These are phyloP conservation scores for Brassica cretica DNA, from an alignment of 345 rosid species.

Conservation along the genomic window DNA sequence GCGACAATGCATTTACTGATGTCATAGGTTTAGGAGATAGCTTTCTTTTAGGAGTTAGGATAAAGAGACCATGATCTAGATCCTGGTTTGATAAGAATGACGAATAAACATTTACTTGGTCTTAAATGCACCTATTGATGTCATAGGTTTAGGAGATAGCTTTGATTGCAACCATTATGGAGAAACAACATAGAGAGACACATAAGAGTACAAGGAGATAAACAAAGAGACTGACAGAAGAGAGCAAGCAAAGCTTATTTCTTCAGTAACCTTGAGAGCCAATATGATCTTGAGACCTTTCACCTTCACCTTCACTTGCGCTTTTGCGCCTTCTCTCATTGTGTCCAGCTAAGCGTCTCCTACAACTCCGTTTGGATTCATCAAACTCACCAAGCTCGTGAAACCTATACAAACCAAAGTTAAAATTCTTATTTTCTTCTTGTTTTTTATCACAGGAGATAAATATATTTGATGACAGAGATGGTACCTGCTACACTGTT, in stretches of 20 bases:
- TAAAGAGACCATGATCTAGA: no score
- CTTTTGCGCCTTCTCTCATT: conserved; percentile 82
- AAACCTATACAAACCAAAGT: conserved; percentile 51
- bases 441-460: not conserved
- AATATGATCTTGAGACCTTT: conserved; percentile 37
- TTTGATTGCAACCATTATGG: conserved; percentile 26
- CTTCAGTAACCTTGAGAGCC: not conserved
- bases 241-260: conserved; percentile 63
- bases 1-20: not conserved
- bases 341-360: conserved; percentile 87
- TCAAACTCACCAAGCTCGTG: conserved; percentile 83
- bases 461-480: not conserved
- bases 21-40: conserved; percentile 25
- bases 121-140: not conserved
- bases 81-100: no score
- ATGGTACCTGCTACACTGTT: conserved; percentile 95
- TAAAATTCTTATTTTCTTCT: not conserved
- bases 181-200: conserved; percentile 25
- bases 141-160: conserved; percentile 29
- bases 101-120: not conserved
- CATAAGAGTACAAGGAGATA: conserved; percentile 6
- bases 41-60: no score
- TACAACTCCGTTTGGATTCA: conserved; percentile 73
- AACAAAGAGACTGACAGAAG: conserved; percentile 72
- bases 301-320: conserved; percentile 59